Evolutionary conservation across 139 green algal genomes (phyloP).

Genomic region (Auxenochlorella protothecoides): DNA sequence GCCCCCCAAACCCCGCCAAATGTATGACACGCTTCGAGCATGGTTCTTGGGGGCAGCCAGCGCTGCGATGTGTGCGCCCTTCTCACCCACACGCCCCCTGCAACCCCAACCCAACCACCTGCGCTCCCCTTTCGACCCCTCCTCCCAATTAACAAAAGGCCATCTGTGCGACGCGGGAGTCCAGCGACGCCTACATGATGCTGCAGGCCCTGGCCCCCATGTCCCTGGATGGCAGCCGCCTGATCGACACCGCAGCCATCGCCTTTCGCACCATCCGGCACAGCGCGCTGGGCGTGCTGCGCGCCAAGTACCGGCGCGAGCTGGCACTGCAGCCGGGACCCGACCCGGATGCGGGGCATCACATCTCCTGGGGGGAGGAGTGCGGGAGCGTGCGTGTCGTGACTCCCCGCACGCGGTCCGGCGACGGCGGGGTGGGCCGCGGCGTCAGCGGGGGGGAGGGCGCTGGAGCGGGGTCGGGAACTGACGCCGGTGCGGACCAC

Average conservation of each 20-base stretch:
- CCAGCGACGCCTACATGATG: conserved; percentile 37
- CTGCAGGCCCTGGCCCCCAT: conserved; percentile 51
- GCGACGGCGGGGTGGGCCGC: too few relatives aligned
- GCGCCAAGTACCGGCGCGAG: conserved; percentile 21
- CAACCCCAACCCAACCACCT: background rate
- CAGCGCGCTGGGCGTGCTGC: conserved; percentile 21
- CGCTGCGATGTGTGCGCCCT: background rate
- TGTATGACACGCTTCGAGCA: background rate
- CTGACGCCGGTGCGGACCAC: too few relatives aligned
- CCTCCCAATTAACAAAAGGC: conserved; percentile 3
- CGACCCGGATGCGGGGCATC: too few relatives aligned
- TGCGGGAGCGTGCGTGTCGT: too few relatives aligned
- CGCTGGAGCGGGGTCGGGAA: too few relatives aligned
- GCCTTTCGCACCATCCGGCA: conserved; percentile 26
- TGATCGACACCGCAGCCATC: conserved; percentile 43
- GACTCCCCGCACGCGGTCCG: too few relatives aligned
- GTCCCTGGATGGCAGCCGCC: conserved; percentile 41
- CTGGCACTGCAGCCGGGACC: too few relatives aligned
- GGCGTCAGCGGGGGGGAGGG: too few relatives aligned
- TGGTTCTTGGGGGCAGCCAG: background rate
- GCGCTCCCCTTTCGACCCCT: conserved; percentile 8
- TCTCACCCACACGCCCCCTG: too few relatives aligned
- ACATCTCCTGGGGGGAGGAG: too few relatives aligned
- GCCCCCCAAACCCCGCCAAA: too few relatives aligned
- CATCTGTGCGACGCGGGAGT: conserved; percentile 21